Conservation (phyloP, 805 yeast species). For the Schwanniomyces pseudopolymorphus region DNA sequence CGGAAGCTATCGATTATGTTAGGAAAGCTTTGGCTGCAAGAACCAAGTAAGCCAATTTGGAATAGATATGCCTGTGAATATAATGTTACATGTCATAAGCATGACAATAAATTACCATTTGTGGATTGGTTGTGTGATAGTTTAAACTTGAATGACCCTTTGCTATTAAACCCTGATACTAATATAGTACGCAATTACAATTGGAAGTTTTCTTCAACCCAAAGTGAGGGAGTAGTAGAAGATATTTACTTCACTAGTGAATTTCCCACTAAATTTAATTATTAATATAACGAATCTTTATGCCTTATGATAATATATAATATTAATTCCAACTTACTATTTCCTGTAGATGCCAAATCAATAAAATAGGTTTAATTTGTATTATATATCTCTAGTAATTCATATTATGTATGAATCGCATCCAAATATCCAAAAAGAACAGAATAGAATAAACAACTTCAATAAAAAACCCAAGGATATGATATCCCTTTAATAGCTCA, state of each 20-base stretch:
- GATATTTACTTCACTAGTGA: constrained; percentile 7
- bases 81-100: constrained; percentile 9
- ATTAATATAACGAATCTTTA: background rate
- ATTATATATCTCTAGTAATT: no score
- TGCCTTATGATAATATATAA: no score
- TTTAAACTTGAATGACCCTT: constrained; percentile 5
- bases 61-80: constrained; percentile 28
- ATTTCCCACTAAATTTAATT: background rate
- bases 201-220: constrained; percentile 7
- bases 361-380: no score
- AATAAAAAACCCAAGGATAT: background rate
- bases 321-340: background rate
- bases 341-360: no score
- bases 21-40: constrained; percentile 26
- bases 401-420: no score
- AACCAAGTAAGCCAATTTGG: constrained; percentile 26
- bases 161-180: background rate
- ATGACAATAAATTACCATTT: constrained; percentile 8
- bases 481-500: background rate
- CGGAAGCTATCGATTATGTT: constrained; percentile 20
- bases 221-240: constrained; percentile 6
- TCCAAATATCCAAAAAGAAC: no score
- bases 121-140: constrained; percentile 19
- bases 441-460: no score
- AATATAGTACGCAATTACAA: constrained; percentile 4